Evolutionary conservation across 164 flowering plant genomes (phyloP), one percentile per base, ranked within the genome.

Genomic region (Macadamia integrifolia): DNA sequence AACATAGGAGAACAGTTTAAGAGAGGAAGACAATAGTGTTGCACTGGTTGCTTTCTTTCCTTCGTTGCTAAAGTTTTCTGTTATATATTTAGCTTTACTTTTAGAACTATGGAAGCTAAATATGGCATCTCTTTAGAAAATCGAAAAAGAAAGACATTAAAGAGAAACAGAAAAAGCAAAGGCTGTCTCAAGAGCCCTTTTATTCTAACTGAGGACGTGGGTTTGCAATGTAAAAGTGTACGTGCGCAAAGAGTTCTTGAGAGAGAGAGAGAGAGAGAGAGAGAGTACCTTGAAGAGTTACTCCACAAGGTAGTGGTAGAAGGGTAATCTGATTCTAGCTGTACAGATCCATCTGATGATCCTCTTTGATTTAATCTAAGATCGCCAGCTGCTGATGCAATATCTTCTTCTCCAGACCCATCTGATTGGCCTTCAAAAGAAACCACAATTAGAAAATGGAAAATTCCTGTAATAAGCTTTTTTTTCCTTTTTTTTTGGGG

Each of bases 331-430:
- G 76, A 60, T 3, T 80, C 82, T 66, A 71, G 76, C 29, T 77
- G 80, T 62, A 68, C n/a, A 48, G 79, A 71, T 23, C 74, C 72
- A 66, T 83, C 84, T 61, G 79, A 67, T 31, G 71, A 67, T 12
- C 75, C 84, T 69, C 80, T 69, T 52, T 74, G 79, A 56, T 78
- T 76, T 11, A 70, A 40, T 17, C 60, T 69, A 42, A 74, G 62
- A 48, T 69, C 73, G 3, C 72, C 17, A 2, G 78, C 72, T 10
- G 69, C 71, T 0, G 75, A 74, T 7, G 72, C 60, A 9, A 79
- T 48, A 12, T 84, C 88, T 62, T 87, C 92, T n/a, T 87, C 92
- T 58, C 86, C 86, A 14, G 85, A 85, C 17, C 89, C 88, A 75
- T 85, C 92, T 63, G 86, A 84, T 76, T 81, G 81, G 35, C 89